Conservation (phyloP, 306 rosid species). For the Gynostemma pentaphyllum region DNA sequence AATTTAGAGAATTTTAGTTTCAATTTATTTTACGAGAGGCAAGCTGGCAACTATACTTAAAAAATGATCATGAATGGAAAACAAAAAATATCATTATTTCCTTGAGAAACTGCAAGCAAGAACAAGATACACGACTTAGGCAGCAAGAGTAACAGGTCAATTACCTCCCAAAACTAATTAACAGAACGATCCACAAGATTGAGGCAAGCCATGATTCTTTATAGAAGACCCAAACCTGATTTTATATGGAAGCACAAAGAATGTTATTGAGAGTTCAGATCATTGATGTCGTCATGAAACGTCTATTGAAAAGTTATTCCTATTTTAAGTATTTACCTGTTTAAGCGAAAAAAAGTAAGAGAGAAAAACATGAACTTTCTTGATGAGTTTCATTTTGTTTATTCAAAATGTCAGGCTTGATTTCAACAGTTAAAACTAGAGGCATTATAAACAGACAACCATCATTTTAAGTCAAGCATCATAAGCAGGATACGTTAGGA, state of each 20-base stretch:
- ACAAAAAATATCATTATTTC: background rate
- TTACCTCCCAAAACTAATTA: constrained; percentile 78
- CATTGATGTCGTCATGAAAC: no score
- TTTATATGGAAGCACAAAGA: constrained; percentile 4
- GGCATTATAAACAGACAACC: background rate
- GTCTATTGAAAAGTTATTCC: background rate
- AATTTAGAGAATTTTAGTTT: background rate
- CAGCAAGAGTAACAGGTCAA: constrained; percentile 11
- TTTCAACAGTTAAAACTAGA: background rate
- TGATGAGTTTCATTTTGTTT: no score
- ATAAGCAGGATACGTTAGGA: no score
- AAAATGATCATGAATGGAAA: background rate
- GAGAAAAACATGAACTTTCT: background rate
- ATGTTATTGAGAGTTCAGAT: background rate
- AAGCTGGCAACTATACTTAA: background rate
- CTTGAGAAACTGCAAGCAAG: background rate
- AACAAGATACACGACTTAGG: background rate
- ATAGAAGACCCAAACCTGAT: constrained; percentile 80
- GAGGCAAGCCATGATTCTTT: constrained; percentile 50
- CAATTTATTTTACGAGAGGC: background rate
- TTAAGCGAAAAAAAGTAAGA: background rate
- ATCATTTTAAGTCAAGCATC: background rate
- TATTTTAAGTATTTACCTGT: background rate
- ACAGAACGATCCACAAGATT: constrained; percentile 47
- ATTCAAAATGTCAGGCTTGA: background rate